These are phyloP conservation scores for Trichomonas tenax DNA, from an alignment of 208 protist species.

Conservation along the genomic window DNA sequence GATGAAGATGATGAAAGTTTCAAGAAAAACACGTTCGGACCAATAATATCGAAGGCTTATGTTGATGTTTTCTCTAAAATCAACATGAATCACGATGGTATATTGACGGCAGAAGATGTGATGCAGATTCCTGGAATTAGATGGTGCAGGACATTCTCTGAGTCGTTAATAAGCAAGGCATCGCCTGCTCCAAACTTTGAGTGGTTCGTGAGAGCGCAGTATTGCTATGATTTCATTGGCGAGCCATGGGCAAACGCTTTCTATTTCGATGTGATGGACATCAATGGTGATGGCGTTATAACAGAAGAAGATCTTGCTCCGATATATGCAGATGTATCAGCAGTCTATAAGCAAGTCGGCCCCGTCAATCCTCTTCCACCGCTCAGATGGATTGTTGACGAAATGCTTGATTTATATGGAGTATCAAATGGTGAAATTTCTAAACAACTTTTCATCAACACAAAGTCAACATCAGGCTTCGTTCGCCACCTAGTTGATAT, in stretches of 20 bases:
- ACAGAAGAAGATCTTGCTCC: not conserved
- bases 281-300: not conserved
- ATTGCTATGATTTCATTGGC: not conserved
- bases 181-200: not conserved
- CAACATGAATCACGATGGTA: not conserved
- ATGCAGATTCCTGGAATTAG: not conserved
- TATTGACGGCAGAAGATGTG: not conserved
- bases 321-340: not conserved
- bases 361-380: not conserved
- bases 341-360: not conserved
- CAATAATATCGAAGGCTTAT: not conserved
- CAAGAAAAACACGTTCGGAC: not conserved
- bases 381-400: not conserved
- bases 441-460: not conserved
- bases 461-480: not conserved
- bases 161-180: not conserved
- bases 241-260: not conserved
- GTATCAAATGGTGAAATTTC: not conserved
- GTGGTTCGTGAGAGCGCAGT: not conserved
- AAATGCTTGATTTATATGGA: not conserved
- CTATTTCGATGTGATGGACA: not conserved
- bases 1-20: not conserved
- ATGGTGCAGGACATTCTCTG: not conserved
- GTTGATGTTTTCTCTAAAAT: not conserved
- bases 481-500: not conserved